phyloP scores from a whole-genome alignment of 2,329 filamentous ascomycete genomes.

The Cladosporium phlei region DNA sequence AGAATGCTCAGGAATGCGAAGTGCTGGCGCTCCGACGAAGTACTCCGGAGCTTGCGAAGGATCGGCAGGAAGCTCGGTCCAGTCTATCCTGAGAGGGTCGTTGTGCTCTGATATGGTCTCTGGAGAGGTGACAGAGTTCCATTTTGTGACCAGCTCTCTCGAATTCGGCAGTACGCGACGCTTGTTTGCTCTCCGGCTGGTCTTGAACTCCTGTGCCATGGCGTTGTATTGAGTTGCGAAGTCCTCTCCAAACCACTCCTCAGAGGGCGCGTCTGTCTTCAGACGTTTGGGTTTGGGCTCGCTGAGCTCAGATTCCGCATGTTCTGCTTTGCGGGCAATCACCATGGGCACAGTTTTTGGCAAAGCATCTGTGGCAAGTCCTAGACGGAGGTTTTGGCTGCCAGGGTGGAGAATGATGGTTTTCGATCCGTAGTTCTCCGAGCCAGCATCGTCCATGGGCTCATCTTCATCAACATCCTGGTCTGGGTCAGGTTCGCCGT shows the following conservation, averaged over 20 bases:
- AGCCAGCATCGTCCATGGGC: slow-evolving; percentile 55
- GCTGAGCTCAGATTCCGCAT: slow-evolving; percentile 79
- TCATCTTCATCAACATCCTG: slow-evolving; percentile 40
- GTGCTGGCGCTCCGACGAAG: slow-evolving; percentile 75
- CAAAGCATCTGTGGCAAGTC: slow-evolving; percentile 89
- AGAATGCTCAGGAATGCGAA: slow-evolving; percentile 84
- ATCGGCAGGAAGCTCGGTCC: slow-evolving; percentile 73
- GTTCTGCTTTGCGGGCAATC: slow-evolving; percentile 71
- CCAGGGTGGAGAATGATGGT: slow-evolving; percentile 93
- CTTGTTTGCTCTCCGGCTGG: slow-evolving; percentile 89
- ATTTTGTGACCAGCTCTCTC: slow-evolving; percentile 91
- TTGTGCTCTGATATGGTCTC: slow-evolving; percentile 93
- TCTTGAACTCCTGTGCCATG: slow-evolving; percentile 81
- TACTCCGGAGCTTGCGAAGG: slow-evolving; percentile 62
- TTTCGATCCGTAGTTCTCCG: slow-evolving; percentile 72
- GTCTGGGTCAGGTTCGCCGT: slow-evolving; percentile 35
- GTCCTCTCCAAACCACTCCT: slow-evolving; percentile 86
- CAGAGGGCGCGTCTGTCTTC: slow-evolving; percentile 59
- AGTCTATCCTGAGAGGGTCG: slow-evolving; percentile 87
- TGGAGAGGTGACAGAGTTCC: slow-evolving; percentile 76
- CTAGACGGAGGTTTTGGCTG: slow-evolving; percentile 91
- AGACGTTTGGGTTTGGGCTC: slow-evolving; percentile 70
- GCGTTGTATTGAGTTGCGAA: slow-evolving; percentile 66
- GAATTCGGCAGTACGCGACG: slow-evolving; percentile 94
- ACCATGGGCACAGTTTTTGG: slow-evolving; percentile 94